These are phyloP conservation scores for Solanum chacoense DNA, from an alignment of 305 asterid species.

Conservation along the genomic window DNA sequence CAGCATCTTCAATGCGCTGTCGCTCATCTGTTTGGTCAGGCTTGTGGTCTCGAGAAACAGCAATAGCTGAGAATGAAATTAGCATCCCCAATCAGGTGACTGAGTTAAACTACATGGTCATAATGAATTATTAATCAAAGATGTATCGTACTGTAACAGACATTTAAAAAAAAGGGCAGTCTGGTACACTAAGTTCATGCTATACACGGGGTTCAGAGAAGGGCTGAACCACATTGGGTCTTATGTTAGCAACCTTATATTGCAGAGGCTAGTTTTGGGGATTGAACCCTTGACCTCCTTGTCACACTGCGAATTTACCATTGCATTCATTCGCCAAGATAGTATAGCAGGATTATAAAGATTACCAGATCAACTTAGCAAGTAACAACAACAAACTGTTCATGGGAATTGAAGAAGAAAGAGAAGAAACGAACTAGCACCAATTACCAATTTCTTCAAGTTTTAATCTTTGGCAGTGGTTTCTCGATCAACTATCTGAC, in stretches of 20 bases:
- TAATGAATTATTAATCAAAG: not conserved
- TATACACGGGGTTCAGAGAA: not conserved
- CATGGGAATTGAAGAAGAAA: not conserved
- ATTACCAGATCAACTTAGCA: not conserved
- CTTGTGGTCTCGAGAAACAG: constrained; percentile 81
- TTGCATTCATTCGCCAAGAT: not conserved
- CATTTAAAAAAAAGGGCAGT: not conserved
- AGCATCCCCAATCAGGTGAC: constrained; percentile 6
- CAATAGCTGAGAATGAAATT: constrained; percentile 49
- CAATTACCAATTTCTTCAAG: not conserved
- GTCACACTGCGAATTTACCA: not conserved
- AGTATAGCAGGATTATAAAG: not conserved
- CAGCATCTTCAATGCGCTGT: constrained; percentile 79
- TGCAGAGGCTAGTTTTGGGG: not conserved
- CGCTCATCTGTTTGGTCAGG: constrained; percentile 87
- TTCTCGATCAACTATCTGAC: not conserved
- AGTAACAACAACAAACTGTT: not conserved
- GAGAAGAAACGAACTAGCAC: not conserved
- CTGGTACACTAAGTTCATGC: not conserved
- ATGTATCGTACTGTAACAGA: not conserved
- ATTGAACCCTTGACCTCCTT: not conserved
- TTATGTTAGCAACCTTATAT: not conserved
- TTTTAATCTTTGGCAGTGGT: not conserved
- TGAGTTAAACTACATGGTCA: not conserved
- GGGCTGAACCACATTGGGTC: not conserved